Conservation (phyloP, 2,329 filamentous ascomycete genomes). For the Claviceps humidiphila region DNA sequence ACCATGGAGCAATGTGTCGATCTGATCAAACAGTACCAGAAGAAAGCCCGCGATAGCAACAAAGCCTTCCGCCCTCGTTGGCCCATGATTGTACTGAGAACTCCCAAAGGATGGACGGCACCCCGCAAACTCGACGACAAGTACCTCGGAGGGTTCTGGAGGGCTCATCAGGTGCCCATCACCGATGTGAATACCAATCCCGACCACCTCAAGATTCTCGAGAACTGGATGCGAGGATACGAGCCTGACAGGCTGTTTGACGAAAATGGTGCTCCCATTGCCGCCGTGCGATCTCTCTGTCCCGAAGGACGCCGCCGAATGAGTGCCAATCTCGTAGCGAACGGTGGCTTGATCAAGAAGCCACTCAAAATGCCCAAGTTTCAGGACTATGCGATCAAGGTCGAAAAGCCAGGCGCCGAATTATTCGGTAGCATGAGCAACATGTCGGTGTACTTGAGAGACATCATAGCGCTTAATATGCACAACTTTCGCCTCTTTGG, state of each 20-base stretch:
- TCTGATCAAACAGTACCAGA: constrained; percentile 57
- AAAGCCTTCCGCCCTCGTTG: constrained; percentile 58
- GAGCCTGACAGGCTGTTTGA: constrained; percentile 60
- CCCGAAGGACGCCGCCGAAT: constrained; percentile 55
- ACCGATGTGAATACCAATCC: constrained; percentile 54
- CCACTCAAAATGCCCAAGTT: constrained; percentile 60
- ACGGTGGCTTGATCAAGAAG: constrained; percentile 54
- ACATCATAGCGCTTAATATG: constrained; percentile 51
- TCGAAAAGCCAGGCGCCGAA: constrained; percentile 46
- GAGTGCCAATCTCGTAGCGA: constrained; percentile 65
- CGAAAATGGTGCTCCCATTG: constrained; percentile 46
- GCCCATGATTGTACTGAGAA: constrained; percentile 69
- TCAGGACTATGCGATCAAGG: constrained; percentile 48
- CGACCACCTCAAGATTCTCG: constrained; percentile 52
- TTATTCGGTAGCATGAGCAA: constrained; percentile 54
- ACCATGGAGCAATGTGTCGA: constrained; percentile 60
- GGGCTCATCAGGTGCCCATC: constrained; percentile 65
- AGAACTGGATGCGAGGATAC: constrained; percentile 67
- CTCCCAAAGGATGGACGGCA: constrained; percentile 69
- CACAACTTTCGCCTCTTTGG: constrained; percentile 64
- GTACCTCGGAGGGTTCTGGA: constrained; percentile 65
- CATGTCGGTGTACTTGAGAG: constrained; percentile 53
- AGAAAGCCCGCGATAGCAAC: constrained; percentile 55
- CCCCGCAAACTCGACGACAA: constrained; percentile 59
- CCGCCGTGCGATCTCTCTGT: constrained; percentile 49